phyloP scores from a whole-genome alignment of 345 rosid genomes.

The Populus simonii region DNA sequence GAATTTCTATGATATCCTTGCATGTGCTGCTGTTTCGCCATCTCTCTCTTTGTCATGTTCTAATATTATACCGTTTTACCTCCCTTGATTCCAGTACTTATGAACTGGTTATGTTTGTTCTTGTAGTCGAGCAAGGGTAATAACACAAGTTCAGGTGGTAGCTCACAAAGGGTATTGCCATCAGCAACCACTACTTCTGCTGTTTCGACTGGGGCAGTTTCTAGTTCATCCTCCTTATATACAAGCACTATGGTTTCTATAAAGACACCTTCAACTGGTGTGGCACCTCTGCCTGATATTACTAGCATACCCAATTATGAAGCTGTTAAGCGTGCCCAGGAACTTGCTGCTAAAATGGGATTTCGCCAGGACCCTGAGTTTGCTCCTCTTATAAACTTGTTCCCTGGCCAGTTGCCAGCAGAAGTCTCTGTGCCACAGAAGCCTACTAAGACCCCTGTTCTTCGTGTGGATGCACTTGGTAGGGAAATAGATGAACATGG shows the following conservation, averaged over 20 bases:
- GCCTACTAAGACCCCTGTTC: conserved; percentile 83
- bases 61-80: background rate
- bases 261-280: conserved; percentile 31
- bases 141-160: conserved; percentile 41
- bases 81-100: background rate
- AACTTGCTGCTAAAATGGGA: conserved; percentile 83
- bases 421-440: conserved; percentile 62
- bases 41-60: background rate
- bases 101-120: conserved; percentile 18
- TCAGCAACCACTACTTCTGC: conserved; percentile 24
- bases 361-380: conserved; percentile 75
- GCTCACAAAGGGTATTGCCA: conserved; percentile 22
- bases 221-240: conserved; percentile 27
- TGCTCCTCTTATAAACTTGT: conserved; percentile 64
- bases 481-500: conserved; percentile 98
- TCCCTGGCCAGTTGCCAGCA: conserved; percentile 61
- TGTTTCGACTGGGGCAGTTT: conserved; percentile 23
- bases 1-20: background rate
- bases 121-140: conserved; percentile 53
- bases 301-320: conserved; percentile 49
- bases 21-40: background rate
- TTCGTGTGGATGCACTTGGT: conserved; percentile 88
- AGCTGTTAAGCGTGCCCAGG: conserved; percentile 91
- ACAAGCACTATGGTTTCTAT: conserved; percentile 33
- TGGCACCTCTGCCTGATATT: conserved; percentile 40